Evolutionary conservation across 1,139 yeast genomes (phyloP), one percentile per base, ranked within the genome.

Genomic region (Geotrichum candidum): DNA sequence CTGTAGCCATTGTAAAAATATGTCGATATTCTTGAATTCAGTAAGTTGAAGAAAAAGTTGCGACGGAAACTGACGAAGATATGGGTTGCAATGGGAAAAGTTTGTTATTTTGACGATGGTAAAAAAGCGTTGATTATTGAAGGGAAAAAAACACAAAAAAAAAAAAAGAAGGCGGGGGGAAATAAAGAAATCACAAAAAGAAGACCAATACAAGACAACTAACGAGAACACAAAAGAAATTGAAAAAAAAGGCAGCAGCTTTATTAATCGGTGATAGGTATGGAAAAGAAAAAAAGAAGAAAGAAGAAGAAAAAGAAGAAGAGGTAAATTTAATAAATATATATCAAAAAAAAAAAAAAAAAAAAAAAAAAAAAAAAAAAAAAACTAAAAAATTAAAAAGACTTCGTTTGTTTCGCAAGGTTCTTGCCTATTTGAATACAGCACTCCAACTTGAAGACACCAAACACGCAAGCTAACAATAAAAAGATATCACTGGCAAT

Each of bases 1-100:
- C 25, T n/a, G 61, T 52, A 50, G 61, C 57, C 54, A 52, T 57
- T 27, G 23, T 51, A 31, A 48, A 27, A 31, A 35, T 3, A n/a
- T 27, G 10, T 54, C 27, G 29, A 54, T 13, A 23, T 54, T 6
- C 7, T 27, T 45, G 23, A 46, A 35, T 27, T n/a, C 9, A 13
- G 15, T 27, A 27, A 46, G 2, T 11, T 27, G 45, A 27, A 22
- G n/a, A 18, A 3, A 22, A 46, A 45, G 29, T 18, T 27, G 50
- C 1, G 57, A 35, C 41, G 23, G 22, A 29, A 54, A 11, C 29
- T 5, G 51, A 1, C 25, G 18, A 48, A 46, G 29, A 25, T 48
- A 48, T 6, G 25, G 25, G 38, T 10, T 46, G 38, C 41, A 45
- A 41, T 23, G 31, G 7, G 23, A 18, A 33, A 41, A 27, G 31